phyloP scores from a whole-genome alignment of 2,329 filamentous ascomycete genomes.

The Alternaria sp. region DNA sequence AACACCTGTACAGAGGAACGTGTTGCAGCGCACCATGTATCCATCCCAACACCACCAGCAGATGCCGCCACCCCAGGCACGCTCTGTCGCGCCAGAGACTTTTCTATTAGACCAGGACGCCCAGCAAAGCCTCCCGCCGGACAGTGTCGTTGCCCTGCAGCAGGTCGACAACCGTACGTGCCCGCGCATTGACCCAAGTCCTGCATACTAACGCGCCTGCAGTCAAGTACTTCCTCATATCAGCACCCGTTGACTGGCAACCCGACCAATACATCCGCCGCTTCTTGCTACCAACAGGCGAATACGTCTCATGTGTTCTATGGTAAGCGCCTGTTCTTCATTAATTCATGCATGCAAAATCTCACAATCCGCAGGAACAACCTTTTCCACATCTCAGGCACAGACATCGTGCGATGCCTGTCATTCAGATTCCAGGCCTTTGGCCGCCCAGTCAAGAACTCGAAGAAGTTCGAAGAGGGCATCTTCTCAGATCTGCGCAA shows the following conservation, averaged over 20 bases:
- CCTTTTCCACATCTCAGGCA: constrained; percentile 98
- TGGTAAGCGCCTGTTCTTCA: constrained; percentile 62
- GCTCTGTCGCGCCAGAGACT: constrained; percentile 83
- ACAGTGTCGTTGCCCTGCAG: constrained; percentile 95
- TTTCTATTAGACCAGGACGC: constrained; percentile 98
- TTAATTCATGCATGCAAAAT: background rate
- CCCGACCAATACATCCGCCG: constrained; percentile 95
- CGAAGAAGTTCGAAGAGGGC: constrained; percentile 99
- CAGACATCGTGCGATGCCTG: constrained; percentile 96
- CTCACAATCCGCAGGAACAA: constrained; percentile 74
- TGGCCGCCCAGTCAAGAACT: constrained; percentile 97
- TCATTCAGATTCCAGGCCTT: constrained; percentile 99
- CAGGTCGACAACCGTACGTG: constrained; percentile 95
- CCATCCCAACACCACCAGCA: constrained; percentile 67
- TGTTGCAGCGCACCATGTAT: constrained; percentile 56
- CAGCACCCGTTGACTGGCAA: constrained; percentile 96
- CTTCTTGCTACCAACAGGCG: constrained; percentile 93
- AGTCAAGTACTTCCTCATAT: constrained; percentile 99
- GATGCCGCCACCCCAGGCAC: constrained; percentile 83
- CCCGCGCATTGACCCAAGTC: background rate
- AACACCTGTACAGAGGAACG: constrained; percentile 39
- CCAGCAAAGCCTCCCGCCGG: constrained; percentile 92
- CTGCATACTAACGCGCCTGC: constrained; percentile 41
- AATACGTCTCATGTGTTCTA: constrained; percentile 98
- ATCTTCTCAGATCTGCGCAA: constrained; percentile 99